phyloP scores from a whole-genome alignment of 495 filamentous ascomycete genomes.

The Talaromyces proteolyticus region DNA sequence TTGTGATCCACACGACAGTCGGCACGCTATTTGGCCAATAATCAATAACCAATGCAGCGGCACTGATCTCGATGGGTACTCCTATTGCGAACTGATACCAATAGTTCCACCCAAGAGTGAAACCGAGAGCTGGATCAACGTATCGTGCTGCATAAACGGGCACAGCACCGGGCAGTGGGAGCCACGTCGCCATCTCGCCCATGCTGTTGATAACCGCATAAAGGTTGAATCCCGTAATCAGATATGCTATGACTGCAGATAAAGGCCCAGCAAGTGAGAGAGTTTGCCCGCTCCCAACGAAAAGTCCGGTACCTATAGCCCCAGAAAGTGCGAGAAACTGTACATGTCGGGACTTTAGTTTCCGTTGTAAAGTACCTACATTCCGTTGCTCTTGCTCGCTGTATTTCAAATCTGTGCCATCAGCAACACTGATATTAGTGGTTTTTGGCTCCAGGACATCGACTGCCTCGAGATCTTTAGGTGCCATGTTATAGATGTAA shows the following conservation, averaged over 20 bases:
- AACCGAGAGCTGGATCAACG: slow-evolving; percentile 63
- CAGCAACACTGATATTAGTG: not conserved
- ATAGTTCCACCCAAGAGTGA: slow-evolving; percentile 66
- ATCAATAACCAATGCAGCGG: slow-evolving; percentile 60
- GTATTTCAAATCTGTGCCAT: not conserved
- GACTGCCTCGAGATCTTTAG: slow-evolving; percentile 1
- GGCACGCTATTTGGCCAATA: slow-evolving; percentile 58
- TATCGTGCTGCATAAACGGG: slow-evolving; percentile 67
- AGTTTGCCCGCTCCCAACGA: slow-evolving; percentile 62
- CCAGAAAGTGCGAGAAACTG: slow-evolving; percentile 67
- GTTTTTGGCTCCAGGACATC: not conserved
- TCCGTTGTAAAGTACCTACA: not conserved
- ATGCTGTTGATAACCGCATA: slow-evolving; percentile 30
- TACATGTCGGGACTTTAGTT: slow-evolving; percentile 56
- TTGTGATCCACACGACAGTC: slow-evolving; percentile 61
- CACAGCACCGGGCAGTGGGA: slow-evolving; percentile 67
- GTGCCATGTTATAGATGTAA: not conserved
- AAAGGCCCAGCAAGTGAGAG: slow-evolving; percentile 60
- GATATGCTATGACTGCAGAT: slow-evolving; percentile 61
- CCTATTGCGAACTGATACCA: slow-evolving; percentile 52
- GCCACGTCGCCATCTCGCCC: slow-evolving; percentile 71
- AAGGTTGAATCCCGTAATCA: slow-evolving; percentile 59
- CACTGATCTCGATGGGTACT: slow-evolving; percentile 64
- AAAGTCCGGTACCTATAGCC: slow-evolving; percentile 71
- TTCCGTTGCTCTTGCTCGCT: not conserved